Evolutionary conservation across 257 asterid genomes (phyloP), one percentile per base, ranked within the genome.

Genomic region (Knoxia roxburghii): DNA sequence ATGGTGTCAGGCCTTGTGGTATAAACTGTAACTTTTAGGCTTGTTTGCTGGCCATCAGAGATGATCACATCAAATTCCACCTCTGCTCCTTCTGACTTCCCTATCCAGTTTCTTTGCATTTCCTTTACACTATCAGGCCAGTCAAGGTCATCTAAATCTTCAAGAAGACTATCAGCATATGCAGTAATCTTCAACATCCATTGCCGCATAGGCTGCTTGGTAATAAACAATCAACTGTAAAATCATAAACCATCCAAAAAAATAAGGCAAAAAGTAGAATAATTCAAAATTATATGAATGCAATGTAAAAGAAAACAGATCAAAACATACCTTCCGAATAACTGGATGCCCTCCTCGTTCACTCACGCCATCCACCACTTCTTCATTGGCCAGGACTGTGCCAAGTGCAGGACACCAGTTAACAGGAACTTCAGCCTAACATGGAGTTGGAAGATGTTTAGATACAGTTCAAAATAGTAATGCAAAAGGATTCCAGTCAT

Each of bases 161-260:
- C 89, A 77, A 94, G 96, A 78, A 90, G 99, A 74, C 95, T 95
- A 64, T 94, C 93, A 55, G 99, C 99, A 83, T 90, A 94, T 60
- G 95, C 99, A 81, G 99, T 94, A 74, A 90, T 90, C 92, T 70
- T 88, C 85, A 94, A 85, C 96, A 94, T 94, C 99, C 99, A 94
- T 71, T 94, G 99, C 85, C 96, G 95, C 99, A 94, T 94, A 76
- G 99, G 99, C 99, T 94, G 96, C 96, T 94, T 86, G 89, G 95
- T 80, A 88, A 90, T 84, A 90, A 88, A 94, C 88, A 94, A 89
- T 78, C 79, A 86, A 88, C 93, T 86, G 97, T 85, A 94, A 86
- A 94, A 88, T 88, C 89, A 85, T 86, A 83, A 84, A 84, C 89
- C 89, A 86, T 86, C 83, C 89, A 73, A 83, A 77, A 73, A 82